Percentiles rank a stretch among this genome's conserved stretches.
phyloP scores from a whole-genome alignment of 495 filamentous ascomycete genomes.

The Daldinia bambusicola region DNA sequence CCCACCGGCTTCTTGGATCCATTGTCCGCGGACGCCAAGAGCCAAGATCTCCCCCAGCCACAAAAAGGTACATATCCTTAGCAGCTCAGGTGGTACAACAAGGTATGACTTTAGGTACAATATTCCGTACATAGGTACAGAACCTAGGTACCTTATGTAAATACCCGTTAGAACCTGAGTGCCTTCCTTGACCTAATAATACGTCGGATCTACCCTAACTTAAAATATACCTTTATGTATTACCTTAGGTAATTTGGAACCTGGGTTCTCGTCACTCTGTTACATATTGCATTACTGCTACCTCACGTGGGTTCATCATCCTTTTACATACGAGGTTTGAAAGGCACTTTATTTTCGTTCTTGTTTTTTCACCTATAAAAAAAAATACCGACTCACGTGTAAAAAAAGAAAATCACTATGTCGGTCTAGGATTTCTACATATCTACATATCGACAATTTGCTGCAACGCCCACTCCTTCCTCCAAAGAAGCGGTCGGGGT shows the following conservation, averaged over 20 bases:
- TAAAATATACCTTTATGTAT: too few relatives aligned
- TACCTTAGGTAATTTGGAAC: not conserved
- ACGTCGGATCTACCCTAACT: too few relatives aligned
- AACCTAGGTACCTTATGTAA: too few relatives aligned
- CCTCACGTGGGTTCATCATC: slow-evolving; percentile 31
- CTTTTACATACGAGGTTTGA: slow-evolving; percentile 13
- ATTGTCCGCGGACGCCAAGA: slow-evolving; percentile 36
- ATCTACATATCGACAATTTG: slow-evolving; percentile 11
- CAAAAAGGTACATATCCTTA: too few relatives aligned
- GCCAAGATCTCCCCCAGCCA: slow-evolving; percentile 19
- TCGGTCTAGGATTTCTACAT: slow-evolving; percentile 10
- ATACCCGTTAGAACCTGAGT: too few relatives aligned
- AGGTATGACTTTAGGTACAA: slow-evolving; percentile 24
- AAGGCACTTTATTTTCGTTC: not conserved
- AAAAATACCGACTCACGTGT: slow-evolving; percentile 10
- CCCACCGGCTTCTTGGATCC: not conserved
- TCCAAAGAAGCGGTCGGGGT: slow-evolving; percentile 18
- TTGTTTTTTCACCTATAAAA: slow-evolving; percentile 8
- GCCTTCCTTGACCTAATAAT: too few relatives aligned
- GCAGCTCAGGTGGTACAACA: too few relatives aligned
- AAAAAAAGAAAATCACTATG: slow-evolving; percentile 24
- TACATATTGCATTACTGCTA: slow-evolving; percentile 32
- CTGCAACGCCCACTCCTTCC: not conserved
- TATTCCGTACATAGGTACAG: not conserved
- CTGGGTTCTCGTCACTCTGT: slow-evolving; percentile 35